Base-by-base conservation (phyloP, 2,329 filamentous ascomycete genomes). In the Fusarium temperatum region DNA sequence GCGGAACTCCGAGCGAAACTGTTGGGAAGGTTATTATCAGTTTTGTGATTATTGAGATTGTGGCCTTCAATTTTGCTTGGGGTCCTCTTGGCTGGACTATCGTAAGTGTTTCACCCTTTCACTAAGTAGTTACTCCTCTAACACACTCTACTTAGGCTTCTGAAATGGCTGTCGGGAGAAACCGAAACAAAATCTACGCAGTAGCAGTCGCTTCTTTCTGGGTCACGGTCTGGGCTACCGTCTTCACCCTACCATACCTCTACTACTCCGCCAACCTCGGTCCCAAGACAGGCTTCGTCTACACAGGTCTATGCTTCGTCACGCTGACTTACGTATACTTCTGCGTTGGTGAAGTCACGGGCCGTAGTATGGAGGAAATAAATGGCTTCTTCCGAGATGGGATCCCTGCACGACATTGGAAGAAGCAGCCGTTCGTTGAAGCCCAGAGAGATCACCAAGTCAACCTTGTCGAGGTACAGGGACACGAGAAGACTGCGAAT, bases 101-200 rank as follows among this genome's bases (percentile, higher is more conserved):
- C 44, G 78, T 77, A 48, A 70, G 78, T 68, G 24, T 18, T 15
- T 9, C 32, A 15, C 13, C 5, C 18, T 20, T 20, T 39, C 5
- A 28, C 4, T 3, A 8, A 17, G 14, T 17, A 3, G 30, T 24
- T 9, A 6, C 2, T 8, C 12, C 28, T 54, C 62, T 72, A 41
- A 61, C 32, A 30, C n/a, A 11, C 14, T 15, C 5, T 6, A 17
- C 8, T 28, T 8, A 79, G 77, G 83, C 83, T 35, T 83, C 81
- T 8, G 85, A 87, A 69, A 84, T 86, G 82, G 83, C 85, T 0
- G 84, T 86, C 30, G 85, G 85, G 8, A 82, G 81, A 20, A 87
- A 87, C 76, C 79, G 84, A 55, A 80, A 78, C 69, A 78, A 78
- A 10, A 78, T 78, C 36, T 78, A 78, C 30, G 75, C 76, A 3